Base-by-base conservation (phyloP, 352 stramenopile species). In the Ophiocytium majus region DNA sequence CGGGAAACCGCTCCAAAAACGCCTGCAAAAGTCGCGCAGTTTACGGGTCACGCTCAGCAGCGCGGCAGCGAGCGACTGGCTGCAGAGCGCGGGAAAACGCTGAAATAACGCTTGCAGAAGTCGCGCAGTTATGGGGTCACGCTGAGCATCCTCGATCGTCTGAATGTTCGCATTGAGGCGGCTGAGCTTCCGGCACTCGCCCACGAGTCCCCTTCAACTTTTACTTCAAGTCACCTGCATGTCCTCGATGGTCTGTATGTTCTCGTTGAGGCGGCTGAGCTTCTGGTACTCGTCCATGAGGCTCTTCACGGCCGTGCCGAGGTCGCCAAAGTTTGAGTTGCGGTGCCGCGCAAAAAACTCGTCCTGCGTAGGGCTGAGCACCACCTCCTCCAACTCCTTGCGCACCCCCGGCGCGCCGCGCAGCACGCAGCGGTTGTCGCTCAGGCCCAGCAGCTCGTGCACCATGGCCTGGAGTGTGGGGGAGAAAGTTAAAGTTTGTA, bases 121-220 rank as follows among this genome's bases (percentile, higher is more conserved):
- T n/a, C n/a, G n/a, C n/a, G n/a, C n/a, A n/a, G n/a, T n/a, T n/a
- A n/a, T n/a, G n/a, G n/a, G n/a, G n/a, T n/a, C n/a, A n/a, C n/a
- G n/a, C 90, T 99, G 97, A 97, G 99, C 99, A 90, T 99, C 97
- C 89, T 99, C 97, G 86, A 94, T 97, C 81, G 83, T 96, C 32
- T 93, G 88, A 36, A 98, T 94, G 36, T 93, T 95, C 79, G 96
- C 93, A 91, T 95, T 97, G 49, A 97, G 91, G 82, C 98, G 97
- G 32, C 94, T 97, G 76, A 94, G 85, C 33, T 93, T 92, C 81
- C 98, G 93, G 90, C 98, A 98, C 76, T 98, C 94, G 83, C 96
- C 90, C 37, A 99, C 92, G 43, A 99, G 91, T 76, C 95, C 93
- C 92, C 99, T 98, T n/a, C n/a, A n/a, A n/a, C n/a, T n/a, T n/a